Conservation (phyloP, 2,329 filamentous ascomycete species). For the Fusarium verticillioides region DNA sequence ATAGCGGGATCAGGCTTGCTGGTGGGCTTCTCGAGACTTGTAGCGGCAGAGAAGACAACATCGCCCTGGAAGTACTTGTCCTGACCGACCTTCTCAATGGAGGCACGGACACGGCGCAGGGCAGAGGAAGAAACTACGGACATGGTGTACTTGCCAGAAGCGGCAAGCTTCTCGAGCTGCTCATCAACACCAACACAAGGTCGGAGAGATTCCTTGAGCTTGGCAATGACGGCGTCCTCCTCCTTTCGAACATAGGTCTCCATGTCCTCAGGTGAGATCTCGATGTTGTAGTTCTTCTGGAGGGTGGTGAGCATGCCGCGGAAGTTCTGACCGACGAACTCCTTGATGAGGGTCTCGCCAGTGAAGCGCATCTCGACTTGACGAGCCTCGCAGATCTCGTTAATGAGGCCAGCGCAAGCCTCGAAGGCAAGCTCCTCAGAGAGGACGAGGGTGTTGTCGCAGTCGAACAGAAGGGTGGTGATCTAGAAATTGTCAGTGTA, state of each 20-base stretch:
- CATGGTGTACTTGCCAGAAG: constrained; percentile 73
- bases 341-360: constrained; percentile 78
- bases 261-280: constrained; percentile 73
- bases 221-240: constrained; percentile 85
- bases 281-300: constrained; percentile 79
- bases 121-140: constrained; percentile 86
- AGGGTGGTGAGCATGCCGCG: constrained; percentile 87
- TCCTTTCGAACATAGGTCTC: constrained; percentile 80
- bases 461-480: constrained; percentile 79
- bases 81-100: constrained; percentile 81
- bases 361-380: constrained; percentile 76
- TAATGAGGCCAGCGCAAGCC: constrained; percentile 89
- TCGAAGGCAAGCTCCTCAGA: constrained; percentile 93
- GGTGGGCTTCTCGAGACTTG: constrained; percentile 80
- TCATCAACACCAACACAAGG: constrained; percentile 76
- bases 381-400: constrained; percentile 80
- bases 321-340: constrained; percentile 96
- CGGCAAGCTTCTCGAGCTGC: constrained; percentile 72
- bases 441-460: constrained; percentile 92
- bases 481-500: constrained; percentile 54
- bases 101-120: constrained; percentile 79
- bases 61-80: constrained; percentile 82
- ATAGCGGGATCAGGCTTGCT: constrained; percentile 92
- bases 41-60: constrained; percentile 84
- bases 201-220: constrained; percentile 74